phyloP scores from a whole-genome alignment of 1,284 basidiomycete genomes.

The Afroboletus lepidellus region DNA sequence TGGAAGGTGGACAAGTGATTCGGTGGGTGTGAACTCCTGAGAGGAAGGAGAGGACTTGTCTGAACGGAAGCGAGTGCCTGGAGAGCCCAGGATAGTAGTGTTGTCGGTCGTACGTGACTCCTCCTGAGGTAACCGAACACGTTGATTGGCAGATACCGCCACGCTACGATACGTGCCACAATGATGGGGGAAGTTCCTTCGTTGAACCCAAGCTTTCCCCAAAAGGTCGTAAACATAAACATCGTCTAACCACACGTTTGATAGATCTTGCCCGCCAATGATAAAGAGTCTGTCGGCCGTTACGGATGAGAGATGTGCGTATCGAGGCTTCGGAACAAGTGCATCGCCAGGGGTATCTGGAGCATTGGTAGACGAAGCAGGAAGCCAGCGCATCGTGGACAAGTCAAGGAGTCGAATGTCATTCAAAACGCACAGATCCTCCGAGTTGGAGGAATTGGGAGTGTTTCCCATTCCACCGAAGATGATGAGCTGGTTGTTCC shows the following conservation, averaged over 20 bases:
- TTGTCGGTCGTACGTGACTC: slow-evolving; percentile 45
- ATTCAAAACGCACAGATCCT: slow-evolving; percentile 78
- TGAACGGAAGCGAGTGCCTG: slow-evolving; percentile 57
- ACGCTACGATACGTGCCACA: slow-evolving; percentile 93
- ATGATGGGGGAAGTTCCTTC: slow-evolving; percentile 80
- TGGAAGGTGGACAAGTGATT: slow-evolving; percentile 66
- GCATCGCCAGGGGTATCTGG: slow-evolving; percentile 38
- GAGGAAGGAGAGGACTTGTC: slow-evolving; percentile 39
- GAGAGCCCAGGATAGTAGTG: slow-evolving; percentile 47
- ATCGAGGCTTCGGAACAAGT: slow-evolving; percentile 74
- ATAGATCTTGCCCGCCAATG: slow-evolving; percentile 91
- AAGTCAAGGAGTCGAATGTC: slow-evolving; percentile 88
- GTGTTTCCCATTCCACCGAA: slow-evolving; percentile 92
- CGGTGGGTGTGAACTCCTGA: slow-evolving; percentile 52
- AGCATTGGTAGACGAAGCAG: slow-evolving; percentile 38
- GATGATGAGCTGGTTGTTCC: slow-evolving; percentile 84
- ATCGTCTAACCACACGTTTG: slow-evolving; percentile 90
- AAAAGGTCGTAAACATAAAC: slow-evolving; percentile 84
- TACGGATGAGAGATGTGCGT: slow-evolving; percentile 87
- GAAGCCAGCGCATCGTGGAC: slow-evolving; percentile 67
- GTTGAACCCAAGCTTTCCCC: slow-evolving; percentile 72
- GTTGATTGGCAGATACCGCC: slow-evolving; percentile 68
- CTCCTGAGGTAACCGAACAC: slow-evolving; percentile 67
- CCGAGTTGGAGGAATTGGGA: slow-evolving; percentile 60
- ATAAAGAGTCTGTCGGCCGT: slow-evolving; percentile 84